phyloP scores from a whole-genome alignment of 495 filamentous ascomycete species.

The Parachaetomium inaequale region DNA sequence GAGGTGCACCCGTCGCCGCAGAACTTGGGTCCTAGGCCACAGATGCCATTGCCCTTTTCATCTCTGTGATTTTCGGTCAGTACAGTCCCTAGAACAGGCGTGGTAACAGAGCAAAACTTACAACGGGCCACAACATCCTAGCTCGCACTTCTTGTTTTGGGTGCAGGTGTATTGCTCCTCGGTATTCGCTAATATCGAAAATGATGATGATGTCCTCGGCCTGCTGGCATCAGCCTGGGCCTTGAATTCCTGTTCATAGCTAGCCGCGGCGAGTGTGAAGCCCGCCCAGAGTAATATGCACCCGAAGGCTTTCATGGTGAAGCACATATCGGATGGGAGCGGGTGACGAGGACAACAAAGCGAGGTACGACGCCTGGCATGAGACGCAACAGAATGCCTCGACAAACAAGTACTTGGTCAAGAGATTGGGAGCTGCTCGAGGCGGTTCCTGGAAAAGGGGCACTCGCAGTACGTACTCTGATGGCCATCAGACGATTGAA shows the following conservation, averaged over 20 bases:
- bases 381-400: neutral
- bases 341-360: neutral
- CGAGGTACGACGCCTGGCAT: neutral
- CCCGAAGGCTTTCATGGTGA: neutral
- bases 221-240: neutral
- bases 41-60: neutral
- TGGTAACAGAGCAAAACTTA: neutral
- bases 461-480: neutral
- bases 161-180: neutral
- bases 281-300: neutral
- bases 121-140: slow-evolving; percentile 1
- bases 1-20: slow-evolving; percentile 1
- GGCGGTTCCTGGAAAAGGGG: neutral
- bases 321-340: neutral
- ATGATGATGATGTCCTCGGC: neutral
- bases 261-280: neutral
- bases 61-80: neutral
- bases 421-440: neutral
- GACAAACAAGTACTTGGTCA: too few relatives aligned
- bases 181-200: neutral
- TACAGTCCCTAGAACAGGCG: too few relatives aligned
- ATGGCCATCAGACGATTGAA: neutral
- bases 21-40: neutral
- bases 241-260: neutral
- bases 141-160: neutral